A percentile compares a stretch with the other conserved stretches of the same genome.
These are phyloP conservation scores for Fusarium denticulatum DNA, from an alignment of 2,329 filamentous ascomycete genomes.

Conservation along the genomic window DNA sequence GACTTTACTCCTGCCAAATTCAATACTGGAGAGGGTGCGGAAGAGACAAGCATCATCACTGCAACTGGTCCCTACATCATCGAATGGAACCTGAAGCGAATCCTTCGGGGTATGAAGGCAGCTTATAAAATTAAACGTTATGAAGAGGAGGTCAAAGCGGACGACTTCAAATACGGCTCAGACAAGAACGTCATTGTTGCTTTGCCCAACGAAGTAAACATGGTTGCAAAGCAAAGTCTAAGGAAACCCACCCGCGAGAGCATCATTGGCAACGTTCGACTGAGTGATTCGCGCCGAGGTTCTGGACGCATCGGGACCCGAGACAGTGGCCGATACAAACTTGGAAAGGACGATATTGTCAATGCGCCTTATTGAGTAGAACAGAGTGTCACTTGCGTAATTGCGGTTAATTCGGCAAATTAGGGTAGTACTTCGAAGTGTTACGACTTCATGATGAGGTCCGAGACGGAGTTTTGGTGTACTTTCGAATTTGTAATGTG, in stretches of 20 bases:
- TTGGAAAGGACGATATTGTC: conserved; percentile 85
- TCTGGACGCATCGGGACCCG: conserved; percentile 62
- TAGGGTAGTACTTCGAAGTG: background rate
- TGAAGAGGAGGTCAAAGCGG: conserved; percentile 92
- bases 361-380: conserved; percentile 69
- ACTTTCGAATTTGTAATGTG: conserved; percentile 30
- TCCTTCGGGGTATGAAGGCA: conserved; percentile 81
- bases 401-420: background rate
- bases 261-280: conserved; percentile 73
- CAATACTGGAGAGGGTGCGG: conserved; percentile 83
- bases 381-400: background rate
- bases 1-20: conserved; percentile 93
- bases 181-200: conserved; percentile 99
- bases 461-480: conserved; percentile 37
- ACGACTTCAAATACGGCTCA: conserved; percentile 97
- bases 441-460: conserved; percentile 13
- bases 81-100: conserved; percentile 94
- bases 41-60: conserved; percentile 95
- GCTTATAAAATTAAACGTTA: conserved; percentile 98
- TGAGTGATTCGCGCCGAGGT: conserved; percentile 60
- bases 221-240: conserved; percentile 88
- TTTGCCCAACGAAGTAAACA: conserved; percentile 96
- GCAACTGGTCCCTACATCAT: conserved; percentile 97
- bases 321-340: conserved; percentile 72
- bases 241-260: conserved; percentile 92